Evolutionary conservation across 2,329 filamentous ascomycete species (phyloP), one percentile per base, ranked within the genome.

Genomic region (Drechslerella coelobrocha): DNA sequence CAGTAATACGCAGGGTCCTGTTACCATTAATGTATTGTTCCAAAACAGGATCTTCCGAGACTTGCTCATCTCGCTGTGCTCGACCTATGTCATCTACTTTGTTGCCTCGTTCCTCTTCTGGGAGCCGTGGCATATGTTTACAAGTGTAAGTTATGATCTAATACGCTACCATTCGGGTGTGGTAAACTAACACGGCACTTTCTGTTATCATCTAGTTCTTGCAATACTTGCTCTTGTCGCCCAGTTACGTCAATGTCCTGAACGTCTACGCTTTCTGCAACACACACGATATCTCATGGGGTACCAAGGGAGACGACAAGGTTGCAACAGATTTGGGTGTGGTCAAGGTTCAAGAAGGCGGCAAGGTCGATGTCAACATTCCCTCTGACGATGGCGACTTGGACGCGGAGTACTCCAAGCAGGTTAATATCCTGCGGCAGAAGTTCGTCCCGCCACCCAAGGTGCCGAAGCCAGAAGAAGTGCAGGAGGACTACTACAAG

Each of bases 181-280:
- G 12, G 50, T 31, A 43, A 47, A 7, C 56, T 37, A 45, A 53
- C n/a, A 29, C n/a, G 10, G 60, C 24, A 24, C 6, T 12, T 2
- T 53, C n/a, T 12, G n/a, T 14, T 45, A n/a, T 6, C 14, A 2
- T 45, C 10, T 88, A 89, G 65, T 91, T 97, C 79, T 79, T 92
- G 52, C 94, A 97, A 84, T 99, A 99, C 79, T 87, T 97, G 75
- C 86, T 97, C 43, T 84, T 99, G 65, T 96, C 92, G 0, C 94
- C 94, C 0, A 96, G 92, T 0, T 99, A 96, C 81, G 95, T 95
- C 82, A 99, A 97, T 80, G 92, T 97, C 68, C 87, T 99, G 76
- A 99, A 97, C 82, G 94, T 99, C 63, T 99, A 97, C 80, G 93
- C 93, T 72, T 99, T 99, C 81, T 97, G 92, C 81, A 97, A 97